These are phyloP conservation scores for Psidium guajava DNA, from an alignment of 345 rosid species.

Conservation along the genomic window DNA sequence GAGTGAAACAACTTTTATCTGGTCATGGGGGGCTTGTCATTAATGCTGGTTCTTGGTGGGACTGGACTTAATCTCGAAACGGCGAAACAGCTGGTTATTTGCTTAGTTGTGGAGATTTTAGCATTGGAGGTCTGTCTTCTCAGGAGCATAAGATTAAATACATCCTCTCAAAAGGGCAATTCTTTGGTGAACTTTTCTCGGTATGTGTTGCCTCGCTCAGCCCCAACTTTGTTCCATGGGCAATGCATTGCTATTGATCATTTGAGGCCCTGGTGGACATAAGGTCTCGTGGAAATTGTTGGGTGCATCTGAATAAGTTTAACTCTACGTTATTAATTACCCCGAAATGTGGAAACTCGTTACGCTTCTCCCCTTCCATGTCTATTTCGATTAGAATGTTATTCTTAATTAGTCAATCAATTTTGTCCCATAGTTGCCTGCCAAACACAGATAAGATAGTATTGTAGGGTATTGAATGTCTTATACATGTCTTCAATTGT, in stretches of 20 bases:
- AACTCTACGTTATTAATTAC: neutral
- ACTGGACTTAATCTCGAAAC: neutral
- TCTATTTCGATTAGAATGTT: neutral
- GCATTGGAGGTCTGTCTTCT: neutral
- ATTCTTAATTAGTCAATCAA: neutral
- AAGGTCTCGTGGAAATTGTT: neutral
- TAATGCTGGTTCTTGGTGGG: neutral
- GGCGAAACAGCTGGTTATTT: neutral
- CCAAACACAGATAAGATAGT: neutral
- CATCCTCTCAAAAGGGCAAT: neutral
- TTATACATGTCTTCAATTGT: neutral
- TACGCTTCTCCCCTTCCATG: neutral
- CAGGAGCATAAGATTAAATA: neutral
- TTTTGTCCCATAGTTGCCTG: neutral
- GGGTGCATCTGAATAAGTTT: neutral
- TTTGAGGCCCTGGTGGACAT: neutral
- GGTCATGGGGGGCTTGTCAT: neutral
- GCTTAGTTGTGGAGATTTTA: neutral
- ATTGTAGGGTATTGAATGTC: neutral
- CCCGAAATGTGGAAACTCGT: neutral
- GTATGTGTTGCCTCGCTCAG: neutral
- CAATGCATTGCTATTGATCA: neutral
- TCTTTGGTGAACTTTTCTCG: neutral
- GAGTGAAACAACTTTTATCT: neutral
- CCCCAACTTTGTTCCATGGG: neutral